Base-by-base conservation (phyloP, 345 rosid species). In the Microcos paniculata region DNA sequence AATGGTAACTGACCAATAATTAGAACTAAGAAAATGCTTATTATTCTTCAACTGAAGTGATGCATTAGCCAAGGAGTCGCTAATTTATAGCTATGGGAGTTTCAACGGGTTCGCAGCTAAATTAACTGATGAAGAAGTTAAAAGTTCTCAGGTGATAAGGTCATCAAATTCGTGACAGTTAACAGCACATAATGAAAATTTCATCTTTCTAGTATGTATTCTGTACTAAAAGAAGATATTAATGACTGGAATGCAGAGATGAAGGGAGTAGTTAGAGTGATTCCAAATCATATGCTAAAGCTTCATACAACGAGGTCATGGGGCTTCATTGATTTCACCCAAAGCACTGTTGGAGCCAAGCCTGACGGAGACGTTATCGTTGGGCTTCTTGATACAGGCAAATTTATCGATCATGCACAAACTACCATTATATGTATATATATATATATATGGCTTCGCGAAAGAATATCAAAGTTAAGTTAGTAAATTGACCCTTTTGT, bases 21-120 rank as follows among this genome's bases (percentile, higher is more conserved):
- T 4, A 45, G 18, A 48, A 51, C 21, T 19, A 51, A 51, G 21
- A 51, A 18, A 51, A 51, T 19, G 21, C 11, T 59, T 14, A n/a
- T 11, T 28, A 26, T 28, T 59, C 64, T 59, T 58, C 21, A 51
- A 76, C 23, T 69, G 79, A 84, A 86, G 87, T 11, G 12, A 58
- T 73, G 38, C 61, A 40, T 68, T 63, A n/a, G 86, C 84, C 28
- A 76, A 76, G 51, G 76, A 84, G 10, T 84, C 80, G 4, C 77
- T 80, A 13, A 48, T 86, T 43, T 76, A 84, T 43, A 86, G 87
- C 57, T 84, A 86, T 28, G 79, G 81, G 11, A 80, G 79, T 67
- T 78, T 86, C 73, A 82, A 82, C 40, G 86, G 83, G 38, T 86
- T 86, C 79, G 87, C 85, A 19, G 87, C 89, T 28, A 84, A 72